Evolutionary conservation across 2,329 filamentous ascomycete genomes (phyloP), one percentile per base, ranked within the genome.

Genomic region (Calonectria pseudoturangicola): DNA sequence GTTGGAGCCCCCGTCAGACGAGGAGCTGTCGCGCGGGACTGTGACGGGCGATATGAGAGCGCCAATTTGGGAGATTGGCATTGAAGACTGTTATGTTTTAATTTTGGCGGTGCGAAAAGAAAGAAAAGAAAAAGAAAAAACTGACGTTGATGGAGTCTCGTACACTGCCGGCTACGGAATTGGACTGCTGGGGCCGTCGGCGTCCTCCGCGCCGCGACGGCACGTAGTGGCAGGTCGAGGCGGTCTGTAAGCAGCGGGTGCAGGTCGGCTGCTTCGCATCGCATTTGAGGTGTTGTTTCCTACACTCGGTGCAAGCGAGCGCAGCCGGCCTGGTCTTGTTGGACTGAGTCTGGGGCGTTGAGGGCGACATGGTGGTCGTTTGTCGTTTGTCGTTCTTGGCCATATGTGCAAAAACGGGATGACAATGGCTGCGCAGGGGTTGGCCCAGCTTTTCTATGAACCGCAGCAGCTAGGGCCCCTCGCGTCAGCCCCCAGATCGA

Each of bases 221-320:
- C 27, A 30, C 27, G 50, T 54, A 54, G 13, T 25, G n/a, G 50
- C 50, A 54, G 25, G 28, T 10, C 7, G 28, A 54, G 13, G 13
- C 50, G 4, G 27, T 30, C 15, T 28, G 28, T 9, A 28, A 15
- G 28, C 58, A 63, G 10, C 58, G 58, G 27, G 58, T 27, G 58
- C 58, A 63, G 5, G n/a, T 30, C 13, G 58, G 58, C 58, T 45
- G 27, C n/a, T 21, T 41, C n/a, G 39, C 58, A 39, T 63, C 58
- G 27, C 58, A 63, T 15, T 63, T 63, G 21, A 63, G 58, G 18
- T 63, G 58, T 33, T 45, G 39, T 30, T 45, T 43, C 43, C 43
- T 43, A 25, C 58, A 63, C 39, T 63, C 50, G 50, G 18, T 33
- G 9, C 50, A 54, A 1, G 50, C 50, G 50, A 54, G 50, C 45